Evolutionary conservation across 495 filamentous ascomycete genomes (phyloP).

Genomic region (Podospora pseudocomata): DNA sequence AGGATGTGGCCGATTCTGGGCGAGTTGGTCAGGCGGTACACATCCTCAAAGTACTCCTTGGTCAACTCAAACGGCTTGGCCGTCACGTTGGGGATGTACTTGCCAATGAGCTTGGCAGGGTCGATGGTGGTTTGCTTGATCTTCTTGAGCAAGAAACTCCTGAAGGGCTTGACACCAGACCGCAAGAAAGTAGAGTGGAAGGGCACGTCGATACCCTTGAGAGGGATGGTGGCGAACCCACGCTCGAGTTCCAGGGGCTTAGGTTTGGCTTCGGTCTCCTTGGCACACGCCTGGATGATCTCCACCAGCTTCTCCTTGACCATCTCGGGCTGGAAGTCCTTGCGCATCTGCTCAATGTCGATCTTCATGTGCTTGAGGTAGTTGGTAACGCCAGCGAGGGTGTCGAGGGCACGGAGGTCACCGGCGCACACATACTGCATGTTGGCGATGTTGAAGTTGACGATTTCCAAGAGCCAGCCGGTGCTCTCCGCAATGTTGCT

Average conservation of each 20-base stretch:
- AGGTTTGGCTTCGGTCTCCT: conserved; percentile 82
- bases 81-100: conserved; percentile 99
- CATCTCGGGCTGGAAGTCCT: conserved; percentile 73
- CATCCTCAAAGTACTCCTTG: conserved; percentile 99
- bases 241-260: conserved; percentile 83
- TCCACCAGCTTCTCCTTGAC: conserved; percentile 47
- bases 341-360: conserved; percentile 88
- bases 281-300: conserved; percentile 77
- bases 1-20: conserved; percentile 87
- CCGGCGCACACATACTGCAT: conserved; percentile 98
- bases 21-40: conserved; percentile 87
- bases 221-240: conserved; percentile 94
- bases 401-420: conserved; percentile 93
- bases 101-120: conserved; percentile 90
- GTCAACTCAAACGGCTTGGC: conserved; percentile 91
- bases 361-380: conserved; percentile 93
- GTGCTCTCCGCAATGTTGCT: conserved; percentile 89
- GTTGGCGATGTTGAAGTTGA: conserved; percentile 98
- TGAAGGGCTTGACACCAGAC: conserved; percentile 97
- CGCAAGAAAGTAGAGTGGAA: conserved; percentile 98
- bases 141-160: conserved; percentile 96
- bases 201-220: conserved; percentile 94
- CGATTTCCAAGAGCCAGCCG: conserved; percentile 93
- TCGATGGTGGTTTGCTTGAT: conserved; percentile 98
- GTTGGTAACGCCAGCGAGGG: conserved; percentile 86